Evolutionary conservation across 129 eudicot genomes (phyloP).

Genomic region (Mikania micrantha): DNA sequence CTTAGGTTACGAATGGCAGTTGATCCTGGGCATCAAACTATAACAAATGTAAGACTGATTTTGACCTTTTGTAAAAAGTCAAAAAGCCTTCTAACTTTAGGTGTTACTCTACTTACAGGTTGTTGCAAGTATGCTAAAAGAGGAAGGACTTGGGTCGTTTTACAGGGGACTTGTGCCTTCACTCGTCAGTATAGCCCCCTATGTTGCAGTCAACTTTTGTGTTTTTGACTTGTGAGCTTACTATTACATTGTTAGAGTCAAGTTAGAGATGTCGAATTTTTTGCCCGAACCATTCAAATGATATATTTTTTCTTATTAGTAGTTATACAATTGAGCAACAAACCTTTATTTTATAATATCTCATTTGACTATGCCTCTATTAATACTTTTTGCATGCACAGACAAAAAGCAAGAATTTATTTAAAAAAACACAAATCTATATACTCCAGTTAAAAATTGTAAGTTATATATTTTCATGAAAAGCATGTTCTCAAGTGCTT

Average conservation of each 20-base stretch:
- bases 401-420: background rate
- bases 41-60: conserved; percentile 51
- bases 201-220: conserved; percentile 96
- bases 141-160: conserved; percentile 84
- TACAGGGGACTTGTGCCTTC: conserved; percentile 95
- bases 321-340: background rate
- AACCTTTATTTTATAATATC: background rate
- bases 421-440: background rate
- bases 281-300: background rate
- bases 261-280: background rate
- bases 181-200: conserved; percentile 94
- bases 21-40: conserved; percentile 86
- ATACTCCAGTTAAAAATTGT: background rate
- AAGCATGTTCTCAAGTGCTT: background rate
- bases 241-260: conserved; percentile 4
- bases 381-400: background rate
- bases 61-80: background rate
- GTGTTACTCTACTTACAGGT: conserved; percentile 44
- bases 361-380: background rate
- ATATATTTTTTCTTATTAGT: background rate
- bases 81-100: background rate
- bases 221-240: conserved; percentile 93
- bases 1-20: conserved; percentile 91
- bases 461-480: background rate
- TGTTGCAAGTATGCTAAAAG: conserved; percentile 72